Evolutionary conservation across 1,284 basidiomycete genomes (phyloP).

Genomic region (Pascua sp.): DNA sequence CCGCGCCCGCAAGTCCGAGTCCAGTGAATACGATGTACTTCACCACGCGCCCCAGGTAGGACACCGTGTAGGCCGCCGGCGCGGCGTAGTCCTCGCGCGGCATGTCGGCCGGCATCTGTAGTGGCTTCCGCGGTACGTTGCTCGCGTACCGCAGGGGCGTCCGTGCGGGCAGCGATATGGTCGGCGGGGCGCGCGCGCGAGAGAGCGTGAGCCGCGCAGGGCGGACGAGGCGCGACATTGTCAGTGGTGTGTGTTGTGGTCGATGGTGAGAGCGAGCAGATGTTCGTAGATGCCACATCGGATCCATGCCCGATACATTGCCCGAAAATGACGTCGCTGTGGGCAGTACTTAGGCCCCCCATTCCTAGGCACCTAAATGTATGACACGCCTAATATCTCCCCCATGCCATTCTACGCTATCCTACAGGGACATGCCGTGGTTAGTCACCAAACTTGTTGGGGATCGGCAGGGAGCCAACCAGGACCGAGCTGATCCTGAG

Average conservation of each 20-base stretch:
- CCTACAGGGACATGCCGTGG: too few relatives aligned
- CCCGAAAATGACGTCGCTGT: too few relatives aligned
- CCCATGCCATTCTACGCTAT: too few relatives aligned
- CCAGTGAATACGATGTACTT: slow-evolving; percentile 39
- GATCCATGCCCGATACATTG: too few relatives aligned
- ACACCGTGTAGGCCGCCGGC: slow-evolving; percentile 43
- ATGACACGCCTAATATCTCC: too few relatives aligned
- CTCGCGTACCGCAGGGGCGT: background rate
- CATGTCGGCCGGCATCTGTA: slow-evolving; percentile 36
- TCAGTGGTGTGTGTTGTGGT: background rate
- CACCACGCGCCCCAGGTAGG: slow-evolving; percentile 34
- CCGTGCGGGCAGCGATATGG: background rate
- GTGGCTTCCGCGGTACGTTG: slow-evolving; percentile 9
- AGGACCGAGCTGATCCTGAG: too few relatives aligned
- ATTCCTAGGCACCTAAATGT: too few relatives aligned
- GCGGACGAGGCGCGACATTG: slow-evolving; percentile 1
- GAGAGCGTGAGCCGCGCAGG: background rate
- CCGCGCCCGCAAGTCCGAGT: slow-evolving; percentile 46
- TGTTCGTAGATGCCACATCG: too few relatives aligned
- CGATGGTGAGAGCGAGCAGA: too few relatives aligned
- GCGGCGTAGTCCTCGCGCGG: slow-evolving; percentile 45
- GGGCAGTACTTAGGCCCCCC: too few relatives aligned
- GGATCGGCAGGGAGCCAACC: too few relatives aligned
- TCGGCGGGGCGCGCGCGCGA: background rate
- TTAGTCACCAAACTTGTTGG: too few relatives aligned